A percentile compares a stretch with the other conserved stretches of the same genome.
Evolutionary conservation across 371 early-diverging fungal genomes (phyloP).

Genomic region (Mucor saturninus): DNA sequence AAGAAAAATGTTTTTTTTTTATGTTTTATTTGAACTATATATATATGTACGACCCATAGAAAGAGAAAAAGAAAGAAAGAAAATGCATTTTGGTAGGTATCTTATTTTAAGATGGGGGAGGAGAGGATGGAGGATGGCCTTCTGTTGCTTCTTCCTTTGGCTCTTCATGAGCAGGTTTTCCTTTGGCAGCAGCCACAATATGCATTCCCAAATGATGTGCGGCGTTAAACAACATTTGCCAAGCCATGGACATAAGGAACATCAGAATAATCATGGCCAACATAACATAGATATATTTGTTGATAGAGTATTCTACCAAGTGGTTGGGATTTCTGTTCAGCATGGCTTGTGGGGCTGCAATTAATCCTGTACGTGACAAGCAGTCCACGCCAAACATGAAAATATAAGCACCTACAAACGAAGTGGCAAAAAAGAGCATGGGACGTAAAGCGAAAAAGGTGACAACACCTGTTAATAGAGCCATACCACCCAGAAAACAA

Average conservation of each 20-base stretch:
- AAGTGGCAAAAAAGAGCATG: slow-evolving; percentile 29
- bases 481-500: slow-evolving; percentile 28
- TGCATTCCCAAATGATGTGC: slow-evolving; percentile 21
- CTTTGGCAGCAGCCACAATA: slow-evolving; percentile 24
- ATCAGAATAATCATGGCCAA: slow-evolving; percentile 25
- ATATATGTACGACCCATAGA: too few species aligned
- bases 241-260: slow-evolving; percentile 23
- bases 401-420: slow-evolving; percentile 40
- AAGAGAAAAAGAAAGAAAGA: background rate
- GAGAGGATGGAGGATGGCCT: slow-evolving; percentile 7
- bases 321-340: slow-evolving; percentile 21
- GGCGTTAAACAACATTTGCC: slow-evolving; percentile 28
- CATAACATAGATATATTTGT: slow-evolving; percentile 22
- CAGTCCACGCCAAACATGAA: slow-evolving; percentile 43
- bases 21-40: too few species aligned
- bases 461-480: slow-evolving; percentile 6
- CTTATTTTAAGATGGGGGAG: background rate
- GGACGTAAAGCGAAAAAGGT: slow-evolving; percentile 15
- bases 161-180: slow-evolving; percentile 25
- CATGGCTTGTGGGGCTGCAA: slow-evolving; percentile 25
- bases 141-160: slow-evolving; percentile 12
- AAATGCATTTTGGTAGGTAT: background rate
- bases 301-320: slow-evolving; percentile 7
- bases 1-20: background rate
- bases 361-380: slow-evolving; percentile 22